Evolutionary conservation across 1,284 basidiomycete species (phyloP).

Genomic region (Hemileia vastatrix): DNA sequence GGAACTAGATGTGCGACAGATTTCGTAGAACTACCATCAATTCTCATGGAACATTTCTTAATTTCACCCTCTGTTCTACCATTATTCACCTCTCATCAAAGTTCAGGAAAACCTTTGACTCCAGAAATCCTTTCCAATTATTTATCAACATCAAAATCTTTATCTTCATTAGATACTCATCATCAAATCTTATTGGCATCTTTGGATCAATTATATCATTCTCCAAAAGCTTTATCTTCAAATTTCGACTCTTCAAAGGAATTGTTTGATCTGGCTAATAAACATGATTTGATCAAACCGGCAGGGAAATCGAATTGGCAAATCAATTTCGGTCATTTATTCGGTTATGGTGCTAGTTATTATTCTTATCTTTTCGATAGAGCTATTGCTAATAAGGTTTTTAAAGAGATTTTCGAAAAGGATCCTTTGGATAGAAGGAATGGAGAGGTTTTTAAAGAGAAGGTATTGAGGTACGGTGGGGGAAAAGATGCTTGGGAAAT

Average conservation of each 20-base stretch:
- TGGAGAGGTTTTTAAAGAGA: conserved; percentile 67
- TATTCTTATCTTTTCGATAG: conserved; percentile 95
- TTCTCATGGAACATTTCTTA: conserved; percentile 95
- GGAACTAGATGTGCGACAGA: conserved; percentile 98
- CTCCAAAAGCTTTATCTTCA: conserved; percentile 46
- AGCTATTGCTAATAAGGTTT: conserved; percentile 84
- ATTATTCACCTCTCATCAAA: conserved; percentile 58
- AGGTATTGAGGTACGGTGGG: conserved; percentile 72
- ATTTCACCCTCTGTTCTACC: conserved; percentile 70
- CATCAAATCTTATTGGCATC: conserved; percentile 81
- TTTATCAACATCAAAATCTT: conserved; percentile 25
- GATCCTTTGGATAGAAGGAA: conserved; percentile 43
- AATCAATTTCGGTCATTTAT: conserved; percentile 88
- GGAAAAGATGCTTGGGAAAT: conserved; percentile 89
- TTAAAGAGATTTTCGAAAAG: conserved; percentile 61
- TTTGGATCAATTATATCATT: conserved; percentile 85
- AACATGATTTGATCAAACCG: conserved; percentile 63
- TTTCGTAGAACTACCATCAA: conserved; percentile 94
- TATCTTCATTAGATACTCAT: conserved; percentile 61
- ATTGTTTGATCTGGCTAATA: conserved; percentile 40
- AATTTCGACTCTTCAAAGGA: conserved; percentile 58
- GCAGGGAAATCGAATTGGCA: conserved; percentile 80
- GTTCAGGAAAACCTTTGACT: conserved; percentile 60
- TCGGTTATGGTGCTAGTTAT: conserved; percentile 93
- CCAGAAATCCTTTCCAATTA: conserved; percentile 51